Evolutionary conservation across 176 grass and related monocot genomes (phyloP).

Genomic region (Urochloa ruziziensis): DNA sequence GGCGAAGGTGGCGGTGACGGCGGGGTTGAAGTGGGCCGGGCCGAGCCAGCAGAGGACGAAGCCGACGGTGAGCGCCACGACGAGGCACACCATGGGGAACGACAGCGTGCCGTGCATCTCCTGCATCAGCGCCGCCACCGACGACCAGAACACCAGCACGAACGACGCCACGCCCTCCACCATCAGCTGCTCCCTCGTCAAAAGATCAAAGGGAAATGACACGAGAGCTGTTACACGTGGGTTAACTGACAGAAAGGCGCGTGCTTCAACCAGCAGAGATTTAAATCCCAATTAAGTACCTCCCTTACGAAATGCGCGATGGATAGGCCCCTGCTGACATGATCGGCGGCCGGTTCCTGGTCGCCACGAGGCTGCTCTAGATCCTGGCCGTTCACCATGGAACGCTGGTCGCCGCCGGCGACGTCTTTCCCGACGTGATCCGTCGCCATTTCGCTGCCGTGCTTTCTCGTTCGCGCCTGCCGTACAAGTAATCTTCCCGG

Average conservation of each 20-base stretch:
- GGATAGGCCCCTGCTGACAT: constrained; percentile 16
- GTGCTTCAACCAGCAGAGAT: no score
- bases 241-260: no score
- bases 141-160: constrained; percentile 48
- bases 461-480: neutral
- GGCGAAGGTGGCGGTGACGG: constrained; percentile 59
- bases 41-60: constrained; percentile 52
- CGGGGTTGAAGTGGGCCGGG: constrained; percentile 58
- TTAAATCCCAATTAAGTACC: constrained; percentile 11
- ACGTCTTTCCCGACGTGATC: neutral
- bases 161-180: constrained; percentile 39
- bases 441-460: neutral
- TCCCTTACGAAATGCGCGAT: constrained; percentile 17
- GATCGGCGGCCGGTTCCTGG: neutral
- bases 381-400: neutral
- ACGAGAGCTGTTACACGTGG: neutral
- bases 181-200: neutral
- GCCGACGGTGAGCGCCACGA: constrained; percentile 38
- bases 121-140: constrained; percentile 45
- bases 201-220: neutral
- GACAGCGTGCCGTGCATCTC: constrained; percentile 47
- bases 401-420: neutral
- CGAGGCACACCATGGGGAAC: constrained; percentile 43
- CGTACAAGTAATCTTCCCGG: neutral
- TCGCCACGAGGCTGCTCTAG: neutral